Percentiles rank a stretch among this genome's conserved stretches.
Evolutionary conservation across 495 filamentous ascomycete genomes (phyloP).

Genomic region (Lasiosphaeria hispida): DNA sequence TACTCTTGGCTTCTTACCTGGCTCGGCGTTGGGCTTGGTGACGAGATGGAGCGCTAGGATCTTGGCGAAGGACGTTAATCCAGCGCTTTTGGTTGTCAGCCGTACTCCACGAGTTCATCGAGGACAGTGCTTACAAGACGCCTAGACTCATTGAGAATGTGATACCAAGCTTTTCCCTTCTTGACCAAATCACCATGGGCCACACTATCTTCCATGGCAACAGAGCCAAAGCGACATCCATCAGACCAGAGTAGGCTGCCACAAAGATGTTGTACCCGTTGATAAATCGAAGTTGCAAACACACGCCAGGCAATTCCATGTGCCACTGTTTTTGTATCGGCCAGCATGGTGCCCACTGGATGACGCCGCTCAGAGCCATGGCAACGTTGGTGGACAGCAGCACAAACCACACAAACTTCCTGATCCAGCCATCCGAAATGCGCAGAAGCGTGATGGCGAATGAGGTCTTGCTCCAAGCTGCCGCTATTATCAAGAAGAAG

Average conservation of each 20-base stretch:
- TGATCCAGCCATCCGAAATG: constrained; percentile 16
- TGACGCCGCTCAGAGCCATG: constrained; percentile 18
- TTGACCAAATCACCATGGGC: constrained; percentile 10
- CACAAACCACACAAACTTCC: constrained; percentile 23
- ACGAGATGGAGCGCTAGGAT: constrained; percentile 7
- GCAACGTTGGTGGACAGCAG: constrained; percentile 28
- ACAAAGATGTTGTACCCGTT: constrained; percentile 18
- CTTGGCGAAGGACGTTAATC: constrained; percentile 16
- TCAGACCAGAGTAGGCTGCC: constrained; percentile 26
- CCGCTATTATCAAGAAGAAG: constrained; percentile 22
- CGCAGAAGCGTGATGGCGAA: constrained; percentile 31
- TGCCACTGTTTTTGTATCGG: constrained; percentile 28
- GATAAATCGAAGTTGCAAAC: neutral
- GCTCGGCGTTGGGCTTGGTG: neutral
- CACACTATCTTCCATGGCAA: constrained; percentile 34
- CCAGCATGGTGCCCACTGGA: constrained; percentile 29
- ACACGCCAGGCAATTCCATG: neutral
- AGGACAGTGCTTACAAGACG: constrained; percentile 9
- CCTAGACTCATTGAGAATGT: constrained; percentile 35
- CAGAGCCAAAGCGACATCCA: constrained; percentile 31
- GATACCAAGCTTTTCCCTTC: constrained; percentile 31
- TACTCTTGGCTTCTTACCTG: neutral
- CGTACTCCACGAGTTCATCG: neutral
- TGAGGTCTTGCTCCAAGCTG: constrained; percentile 31
- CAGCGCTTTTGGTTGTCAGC: constrained; percentile 9